These are phyloP conservation scores for Penicillium canariense DNA, from an alignment of 495 filamentous ascomycete genomes.

Conservation along the genomic window DNA sequence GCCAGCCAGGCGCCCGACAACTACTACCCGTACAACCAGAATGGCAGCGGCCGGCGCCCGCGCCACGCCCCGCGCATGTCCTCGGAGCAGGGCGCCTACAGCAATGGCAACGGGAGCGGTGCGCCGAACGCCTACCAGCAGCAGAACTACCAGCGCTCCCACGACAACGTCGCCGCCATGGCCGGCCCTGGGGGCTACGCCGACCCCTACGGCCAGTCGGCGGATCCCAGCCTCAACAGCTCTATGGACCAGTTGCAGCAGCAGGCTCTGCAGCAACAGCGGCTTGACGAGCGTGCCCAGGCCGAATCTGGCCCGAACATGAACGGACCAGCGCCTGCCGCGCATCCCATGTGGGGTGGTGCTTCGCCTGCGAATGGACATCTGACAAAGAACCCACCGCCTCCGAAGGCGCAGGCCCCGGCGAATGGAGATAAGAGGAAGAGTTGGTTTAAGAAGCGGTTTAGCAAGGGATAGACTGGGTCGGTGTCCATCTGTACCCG, in stretches of 20 bases:
- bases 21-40: constrained; percentile 36
- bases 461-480: constrained; percentile 60
- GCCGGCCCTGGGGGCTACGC: constrained; percentile 62
- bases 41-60: constrained; percentile 28
- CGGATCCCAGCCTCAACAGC: constrained; percentile 88
- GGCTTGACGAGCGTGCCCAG: constrained; percentile 45
- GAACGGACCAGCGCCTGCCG: constrained; percentile 8
- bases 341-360: constrained; percentile 24
- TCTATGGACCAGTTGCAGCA: constrained; percentile 73
- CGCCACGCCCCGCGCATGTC: constrained; percentile 51
- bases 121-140: constrained; percentile 57
- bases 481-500: not conserved
- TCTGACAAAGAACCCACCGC: constrained; percentile 24
- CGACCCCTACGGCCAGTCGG: constrained; percentile 75
- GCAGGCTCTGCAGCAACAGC: constrained; percentile 40
- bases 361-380: constrained; percentile 26
- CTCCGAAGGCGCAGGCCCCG: constrained; percentile 2
- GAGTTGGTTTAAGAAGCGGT: constrained; percentile 82
- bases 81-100: constrained; percentile 39
- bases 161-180: constrained; percentile 76
- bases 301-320: constrained; percentile 53
- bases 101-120: constrained; percentile 35
- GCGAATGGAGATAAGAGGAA: constrained; percentile 65
- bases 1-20: constrained; percentile 35
- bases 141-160: constrained; percentile 70